phyloP scores from a whole-genome alignment of 805 yeast species.

The Spathaspora hagerdaliae region DNA sequence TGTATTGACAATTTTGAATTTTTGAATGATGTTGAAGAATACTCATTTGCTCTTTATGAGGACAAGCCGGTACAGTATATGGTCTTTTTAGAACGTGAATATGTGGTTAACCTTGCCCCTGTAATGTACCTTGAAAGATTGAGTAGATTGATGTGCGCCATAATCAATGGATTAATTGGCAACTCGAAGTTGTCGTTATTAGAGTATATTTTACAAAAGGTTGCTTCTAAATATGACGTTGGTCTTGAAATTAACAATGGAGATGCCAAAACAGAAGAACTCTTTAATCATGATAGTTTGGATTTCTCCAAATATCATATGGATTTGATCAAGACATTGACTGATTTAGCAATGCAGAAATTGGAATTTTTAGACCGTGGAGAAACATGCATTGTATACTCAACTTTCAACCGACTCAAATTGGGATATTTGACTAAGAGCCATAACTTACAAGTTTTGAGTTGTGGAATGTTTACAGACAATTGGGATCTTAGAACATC shows the following conservation, averaged over 20 bases:
- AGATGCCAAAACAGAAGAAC: constrained; percentile 10
- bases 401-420: constrained; percentile 43
- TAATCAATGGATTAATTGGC: constrained; percentile 26
- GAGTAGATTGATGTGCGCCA: constrained; percentile 32
- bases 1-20: constrained; percentile 37
- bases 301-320: constrained; percentile 20
- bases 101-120: constrained; percentile 29
- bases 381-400: constrained; percentile 50
- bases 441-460: constrained; percentile 55
- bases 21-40: constrained; percentile 31
- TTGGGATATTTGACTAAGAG: constrained; percentile 54
- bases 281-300: constrained; percentile 6
- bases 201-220: constrained; percentile 23
- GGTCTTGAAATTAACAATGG: constrained; percentile 11
- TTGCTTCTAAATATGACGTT: constrained; percentile 17
- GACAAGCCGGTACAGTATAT: constrained; percentile 11
- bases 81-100: constrained; percentile 20
- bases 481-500: constrained; percentile 42
- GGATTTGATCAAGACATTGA: constrained; percentile 23
- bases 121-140: constrained; percentile 30
- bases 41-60: constrained; percentile 16
- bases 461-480: constrained; percentile 49
- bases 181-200: constrained; percentile 21
- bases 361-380: constrained; percentile 53
- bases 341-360: constrained; percentile 34